Base-by-base conservation (phyloP, 257 asterid species). In the Leonotis leonurus region DNA sequence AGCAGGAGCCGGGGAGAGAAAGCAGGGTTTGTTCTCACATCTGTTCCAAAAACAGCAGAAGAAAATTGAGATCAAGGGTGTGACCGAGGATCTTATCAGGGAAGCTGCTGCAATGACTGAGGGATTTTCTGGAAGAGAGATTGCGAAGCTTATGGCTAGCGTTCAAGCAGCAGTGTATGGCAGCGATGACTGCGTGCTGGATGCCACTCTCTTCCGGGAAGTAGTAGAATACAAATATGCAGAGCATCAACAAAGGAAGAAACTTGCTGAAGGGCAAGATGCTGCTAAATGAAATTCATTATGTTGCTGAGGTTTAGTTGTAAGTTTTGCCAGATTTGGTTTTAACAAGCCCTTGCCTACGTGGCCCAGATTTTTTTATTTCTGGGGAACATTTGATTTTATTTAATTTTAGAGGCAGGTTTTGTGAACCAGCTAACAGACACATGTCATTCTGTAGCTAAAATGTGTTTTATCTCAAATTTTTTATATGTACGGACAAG, bases 121-220 rank as follows among this genome's bases (percentile, higher is more conserved):
- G 48, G 97, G 89, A 2, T 90, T 90, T 71, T 90, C 97, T 2
- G 97, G 97, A 18, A 83, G 97, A 64, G 97, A 90, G 72, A 80
- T 90, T 0, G 97, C 97, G 0, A 90, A 90, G 77, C 80, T 90
- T 74, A 90, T 90, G 97, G 96, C 95, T 3, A 72, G 96, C 20
- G 88, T 90, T 70, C 97, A 87, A 66, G 97, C 97, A 20, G 95
- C 96, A 0, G 97, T 90, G 8, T 83, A 90, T 6, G 95, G 97
- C 22, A 87, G 89, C 2, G 88, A 85, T 62, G 74, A 87, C 60
- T 90, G 97, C 8, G 82, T 77, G 36, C 70, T 87, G 78, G 97
- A 90, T 53, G 72, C 95, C 0, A 76, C 53, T 50, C 76, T 90
- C 36, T 90, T 85, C 56, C 87, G 91, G 2, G 95, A 90, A 78